Conservation (phyloP, 441 rosid genomes). For the Pelargonium myrrhifolium region DNA sequence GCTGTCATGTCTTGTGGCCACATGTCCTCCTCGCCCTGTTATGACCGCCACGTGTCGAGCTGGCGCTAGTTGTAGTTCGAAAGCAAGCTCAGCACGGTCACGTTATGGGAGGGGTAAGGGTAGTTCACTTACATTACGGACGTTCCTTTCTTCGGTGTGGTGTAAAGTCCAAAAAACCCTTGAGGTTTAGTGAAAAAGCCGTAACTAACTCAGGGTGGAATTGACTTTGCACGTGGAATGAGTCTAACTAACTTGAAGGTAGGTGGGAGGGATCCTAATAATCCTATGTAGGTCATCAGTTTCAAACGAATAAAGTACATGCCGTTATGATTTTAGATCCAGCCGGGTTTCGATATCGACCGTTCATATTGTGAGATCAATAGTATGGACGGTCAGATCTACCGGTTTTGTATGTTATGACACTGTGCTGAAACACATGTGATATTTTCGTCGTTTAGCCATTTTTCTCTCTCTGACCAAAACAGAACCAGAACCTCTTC, state of each 20-base stretch:
- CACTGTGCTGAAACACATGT: neutral
- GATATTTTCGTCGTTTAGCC: constrained; percentile 3
- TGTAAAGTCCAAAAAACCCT: constrained; percentile 2
- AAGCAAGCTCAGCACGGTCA: neutral
- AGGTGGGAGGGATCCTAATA: neutral
- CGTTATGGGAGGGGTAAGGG: constrained; percentile 1
- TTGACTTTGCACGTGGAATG: constrained; percentile 22
- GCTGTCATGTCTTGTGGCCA: neutral
- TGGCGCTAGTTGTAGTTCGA: neutral
- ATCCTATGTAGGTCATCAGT: constrained; percentile 3
- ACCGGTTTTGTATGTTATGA: neutral
- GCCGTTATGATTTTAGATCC: constrained; percentile 17
- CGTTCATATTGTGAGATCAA: neutral
- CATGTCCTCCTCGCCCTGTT: neutral
- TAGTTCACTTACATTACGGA: constrained; percentile 8
- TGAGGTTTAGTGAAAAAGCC: constrained; percentile 7
- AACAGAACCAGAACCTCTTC: neutral
- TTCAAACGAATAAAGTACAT: constrained; percentile 15
- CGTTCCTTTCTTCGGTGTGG: no score
- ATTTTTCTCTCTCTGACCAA: neutral
- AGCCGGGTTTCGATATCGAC: neutral
- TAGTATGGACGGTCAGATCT: neutral
- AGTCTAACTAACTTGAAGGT: constrained; percentile 5
- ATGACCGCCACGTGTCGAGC: constrained; percentile 9
- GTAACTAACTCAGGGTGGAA: constrained; percentile 28